Evolutionary conservation across 345 rosid species (phyloP).

Genomic region (Linum tenue): DNA sequence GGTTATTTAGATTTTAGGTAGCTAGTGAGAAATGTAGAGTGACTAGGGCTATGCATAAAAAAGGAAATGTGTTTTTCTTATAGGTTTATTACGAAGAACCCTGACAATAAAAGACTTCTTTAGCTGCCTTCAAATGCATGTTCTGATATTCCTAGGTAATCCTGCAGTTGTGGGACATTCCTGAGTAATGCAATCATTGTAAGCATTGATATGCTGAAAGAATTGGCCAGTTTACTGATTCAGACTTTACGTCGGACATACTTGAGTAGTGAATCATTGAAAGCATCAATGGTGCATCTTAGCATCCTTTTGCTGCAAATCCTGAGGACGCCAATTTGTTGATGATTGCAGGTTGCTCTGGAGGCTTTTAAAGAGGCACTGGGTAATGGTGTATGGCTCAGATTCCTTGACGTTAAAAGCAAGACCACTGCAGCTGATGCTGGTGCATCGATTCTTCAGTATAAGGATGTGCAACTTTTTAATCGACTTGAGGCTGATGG

Average conservation of each 20-base stretch:
- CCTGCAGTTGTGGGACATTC: too few species aligned
- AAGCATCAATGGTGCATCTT: neutral
- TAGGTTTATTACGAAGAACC: too few species aligned
- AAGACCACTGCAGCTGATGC: conserved; percentile 40
- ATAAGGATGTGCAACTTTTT: conserved; percentile 65
- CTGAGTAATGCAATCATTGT: neutral
- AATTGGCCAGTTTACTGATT: conserved; percentile 9
- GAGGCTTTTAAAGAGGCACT: conserved; percentile 77
- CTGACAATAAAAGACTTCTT: neutral
- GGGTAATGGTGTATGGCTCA: conserved; percentile 85
- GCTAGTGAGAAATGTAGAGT: neutral
- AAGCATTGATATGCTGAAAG: neutral
- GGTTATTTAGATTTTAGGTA: neutral
- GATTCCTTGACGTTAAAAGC: conserved; percentile 47
- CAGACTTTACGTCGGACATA: neutral
- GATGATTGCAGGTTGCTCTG: conserved; percentile 50
- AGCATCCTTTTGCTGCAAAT: neutral
- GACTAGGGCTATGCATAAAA: neutral
- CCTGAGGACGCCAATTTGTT: neutral
- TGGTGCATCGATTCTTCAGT: conserved; percentile 41
- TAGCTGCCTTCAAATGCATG: neutral
- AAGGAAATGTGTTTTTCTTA: neutral
- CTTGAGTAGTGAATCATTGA: too few species aligned
- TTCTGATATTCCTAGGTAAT: neutral
- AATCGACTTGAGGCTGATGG: conserved; percentile 60